Percentiles rank a stretch among this genome's conserved stretches.
Evolutionary conservation across 1,284 basidiomycete species (phyloP).

Genomic region (Thelephora terrestris): DNA sequence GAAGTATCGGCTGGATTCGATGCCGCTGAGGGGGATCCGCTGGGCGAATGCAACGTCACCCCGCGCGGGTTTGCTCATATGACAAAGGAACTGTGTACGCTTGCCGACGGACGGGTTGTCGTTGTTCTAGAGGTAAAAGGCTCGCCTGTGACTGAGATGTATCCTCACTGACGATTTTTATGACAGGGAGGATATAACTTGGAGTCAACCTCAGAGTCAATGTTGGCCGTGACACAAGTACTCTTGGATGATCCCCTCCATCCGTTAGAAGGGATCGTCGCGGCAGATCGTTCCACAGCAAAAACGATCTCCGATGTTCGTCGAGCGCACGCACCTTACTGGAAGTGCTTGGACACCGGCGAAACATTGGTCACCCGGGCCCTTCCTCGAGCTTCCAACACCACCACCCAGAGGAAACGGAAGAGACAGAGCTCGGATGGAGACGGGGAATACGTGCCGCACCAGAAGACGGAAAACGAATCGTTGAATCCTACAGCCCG

Average conservation of each 20-base stretch:
- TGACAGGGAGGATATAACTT: constrained; percentile 91
- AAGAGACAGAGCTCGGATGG: no score
- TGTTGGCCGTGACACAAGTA: constrained; percentile 77
- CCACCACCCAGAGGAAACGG: no score
- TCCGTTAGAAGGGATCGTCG: constrained; percentile 57
- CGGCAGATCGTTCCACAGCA: constrained; percentile 66
- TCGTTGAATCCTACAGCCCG: no score
- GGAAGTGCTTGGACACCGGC: constrained; percentile 71
- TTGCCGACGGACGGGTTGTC: constrained; percentile 84
- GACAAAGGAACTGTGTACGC: constrained; percentile 88
- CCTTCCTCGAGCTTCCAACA: no score
- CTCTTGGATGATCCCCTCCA: constrained; percentile 82
- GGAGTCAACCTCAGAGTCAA: constrained; percentile 79
- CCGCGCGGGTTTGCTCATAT: constrained; percentile 96
- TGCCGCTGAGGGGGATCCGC: constrained; percentile 85
- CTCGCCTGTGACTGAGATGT: background rate
- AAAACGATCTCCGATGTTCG: constrained; percentile 82
- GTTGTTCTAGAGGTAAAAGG: constrained; percentile 81
- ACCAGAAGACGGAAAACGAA: no score
- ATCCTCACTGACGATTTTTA: constrained; percentile 5
- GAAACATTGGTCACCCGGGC: no score
- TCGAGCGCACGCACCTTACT: constrained; percentile 79
- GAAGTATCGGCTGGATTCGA: constrained; percentile 97
- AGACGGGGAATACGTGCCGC: no score
- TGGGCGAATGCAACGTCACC: constrained; percentile 86